Percentiles rank a stretch among this genome's conserved stretches.
These are phyloP conservation scores for Thozetella sp. DNA, from an alignment of 495 filamentous ascomycete genomes.

Conservation along the genomic window DNA sequence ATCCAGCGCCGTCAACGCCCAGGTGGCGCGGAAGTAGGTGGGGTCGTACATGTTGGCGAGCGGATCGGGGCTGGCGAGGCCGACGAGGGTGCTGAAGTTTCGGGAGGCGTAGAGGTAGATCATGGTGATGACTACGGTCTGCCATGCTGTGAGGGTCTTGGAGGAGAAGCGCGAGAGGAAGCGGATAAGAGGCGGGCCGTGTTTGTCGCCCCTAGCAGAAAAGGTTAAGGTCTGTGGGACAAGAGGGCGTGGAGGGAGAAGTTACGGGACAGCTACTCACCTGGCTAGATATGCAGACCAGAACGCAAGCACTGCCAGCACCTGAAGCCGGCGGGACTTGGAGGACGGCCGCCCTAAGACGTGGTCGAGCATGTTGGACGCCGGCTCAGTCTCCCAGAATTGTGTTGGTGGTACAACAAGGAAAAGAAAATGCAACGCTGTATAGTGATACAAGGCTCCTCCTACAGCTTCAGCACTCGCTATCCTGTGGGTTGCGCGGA, in stretches of 20 bases:
- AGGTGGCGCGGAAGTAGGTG: constrained; percentile 97
- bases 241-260: background rate
- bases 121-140: constrained; percentile 83
- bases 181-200: constrained; percentile 82
- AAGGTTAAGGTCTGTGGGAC: background rate
- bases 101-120: constrained; percentile 89
- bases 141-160: constrained; percentile 75
- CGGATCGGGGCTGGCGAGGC: constrained; percentile 90
- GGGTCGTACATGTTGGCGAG: constrained; percentile 91
- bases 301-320: constrained; percentile 85
- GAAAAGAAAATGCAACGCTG: background rate
- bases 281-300: constrained; percentile 84
- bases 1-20: constrained; percentile 92
- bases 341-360: constrained; percentile 88
- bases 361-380: constrained; percentile 67
- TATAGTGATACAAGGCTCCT: background rate
- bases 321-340: constrained; percentile 89
- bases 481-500: too few relatives aligned
- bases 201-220: constrained; percentile 68
- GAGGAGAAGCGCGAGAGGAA: constrained; percentile 71
- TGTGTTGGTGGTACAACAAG: too few relatives aligned
- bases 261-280: constrained; percentile 40
- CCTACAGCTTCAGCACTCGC: too few relatives aligned
- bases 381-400: too few relatives aligned
- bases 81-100: constrained; percentile 90